Evolutionary conservation across 139 green algal genomes (phyloP).

Genomic region (Chlorella sp.): DNA sequence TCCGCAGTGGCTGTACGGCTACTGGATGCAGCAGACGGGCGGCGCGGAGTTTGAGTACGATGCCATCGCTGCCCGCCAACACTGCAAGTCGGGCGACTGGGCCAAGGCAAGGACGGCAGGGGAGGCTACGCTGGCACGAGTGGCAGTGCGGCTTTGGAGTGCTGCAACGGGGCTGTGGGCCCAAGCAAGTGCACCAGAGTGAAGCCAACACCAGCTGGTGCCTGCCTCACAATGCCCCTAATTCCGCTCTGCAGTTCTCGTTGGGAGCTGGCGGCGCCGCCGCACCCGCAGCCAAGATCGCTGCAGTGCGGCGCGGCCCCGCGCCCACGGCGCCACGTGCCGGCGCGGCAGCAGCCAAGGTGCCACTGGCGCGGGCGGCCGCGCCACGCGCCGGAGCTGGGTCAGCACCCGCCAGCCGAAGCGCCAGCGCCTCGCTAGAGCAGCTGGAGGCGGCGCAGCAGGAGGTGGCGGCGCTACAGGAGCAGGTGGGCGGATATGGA

Average conservation of each 20-base stretch:
- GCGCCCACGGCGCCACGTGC: background rate
- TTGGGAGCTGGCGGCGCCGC: background rate
- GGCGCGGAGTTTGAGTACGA: slow-evolving; percentile 76
- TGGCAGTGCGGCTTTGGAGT: background rate
- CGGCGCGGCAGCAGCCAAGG: background rate
- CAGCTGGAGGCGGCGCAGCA: slow-evolving; percentile 34
- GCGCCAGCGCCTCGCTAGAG: slow-evolving; percentile 29
- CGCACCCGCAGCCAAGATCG: background rate
- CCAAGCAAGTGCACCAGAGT: background rate
- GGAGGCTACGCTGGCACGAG: too few relatives aligned
- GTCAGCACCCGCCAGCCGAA: background rate
- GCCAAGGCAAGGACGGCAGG: slow-evolving; percentile 33
- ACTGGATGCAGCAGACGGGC: slow-evolving; percentile 75
- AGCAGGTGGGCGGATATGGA: slow-evolving; percentile 9
- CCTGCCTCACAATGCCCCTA: background rate
- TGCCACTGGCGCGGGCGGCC: background rate
- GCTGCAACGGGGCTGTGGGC: too few relatives aligned
- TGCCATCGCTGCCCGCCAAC: slow-evolving; percentile 39
- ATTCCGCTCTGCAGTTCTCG: background rate
- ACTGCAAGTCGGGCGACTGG: slow-evolving; percentile 74
- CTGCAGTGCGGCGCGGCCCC: slow-evolving; percentile 26
- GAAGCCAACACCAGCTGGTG: too few relatives aligned
- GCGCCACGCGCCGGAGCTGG: background rate
- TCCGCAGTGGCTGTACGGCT: slow-evolving; percentile 95
- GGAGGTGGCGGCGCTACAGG: slow-evolving; percentile 20